Evolutionary conservation across 2,329 filamentous ascomycete species (phyloP).

Genomic region (Calonectria fujianensis): DNA sequence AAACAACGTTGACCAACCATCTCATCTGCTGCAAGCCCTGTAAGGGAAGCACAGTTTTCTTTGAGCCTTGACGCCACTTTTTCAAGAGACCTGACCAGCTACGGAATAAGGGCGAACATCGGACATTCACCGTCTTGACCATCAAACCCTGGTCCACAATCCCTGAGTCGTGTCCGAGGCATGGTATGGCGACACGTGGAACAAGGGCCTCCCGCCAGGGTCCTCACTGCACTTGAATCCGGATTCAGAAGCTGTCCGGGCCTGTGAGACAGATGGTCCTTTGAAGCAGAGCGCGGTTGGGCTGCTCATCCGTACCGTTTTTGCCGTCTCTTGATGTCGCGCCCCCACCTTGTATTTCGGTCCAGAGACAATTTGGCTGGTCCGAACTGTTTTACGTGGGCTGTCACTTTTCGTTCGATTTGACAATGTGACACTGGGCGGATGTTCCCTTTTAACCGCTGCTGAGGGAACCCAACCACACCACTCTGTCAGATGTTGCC

Average conservation of each 20-base stretch:
- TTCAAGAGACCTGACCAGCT: slow-evolving; percentile 16
- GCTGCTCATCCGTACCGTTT: neutral
- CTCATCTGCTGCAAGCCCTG: slow-evolving; percentile 1
- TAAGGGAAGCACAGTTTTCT: slow-evolving; percentile 10
- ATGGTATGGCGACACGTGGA: slow-evolving; percentile 40
- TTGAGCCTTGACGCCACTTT: slow-evolving; percentile 19
- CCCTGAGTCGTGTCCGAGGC: slow-evolving; percentile 30
- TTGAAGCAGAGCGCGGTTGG: slow-evolving; percentile 29
- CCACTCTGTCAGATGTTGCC: slow-evolving; percentile 9
- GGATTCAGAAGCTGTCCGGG: slow-evolving; percentile 42
- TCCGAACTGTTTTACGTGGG: neutral
- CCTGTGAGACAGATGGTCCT: slow-evolving; percentile 35
- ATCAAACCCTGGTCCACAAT: slow-evolving; percentile 33
- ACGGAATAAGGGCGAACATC: slow-evolving; percentile 10
- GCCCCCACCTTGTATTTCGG: neutral
- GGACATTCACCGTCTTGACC: slow-evolving; percentile 38
- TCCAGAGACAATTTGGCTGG: neutral
- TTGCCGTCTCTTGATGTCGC: slow-evolving; percentile 1
- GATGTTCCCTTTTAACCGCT: slow-evolving; percentile 28
- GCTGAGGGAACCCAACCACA: slow-evolving; percentile 19
- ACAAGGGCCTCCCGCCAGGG: slow-evolving; percentile 40
- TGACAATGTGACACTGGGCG: slow-evolving; percentile 24
- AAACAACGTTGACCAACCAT: slow-evolving; percentile 5
- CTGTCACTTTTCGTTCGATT: neutral
- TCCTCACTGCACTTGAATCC: slow-evolving; percentile 47